Percentiles rank a stretch among this genome's conserved stretches.
Conservation (phyloP, 192 early-diverging fungal genomes). For the Coemansia sp. region DNA sequence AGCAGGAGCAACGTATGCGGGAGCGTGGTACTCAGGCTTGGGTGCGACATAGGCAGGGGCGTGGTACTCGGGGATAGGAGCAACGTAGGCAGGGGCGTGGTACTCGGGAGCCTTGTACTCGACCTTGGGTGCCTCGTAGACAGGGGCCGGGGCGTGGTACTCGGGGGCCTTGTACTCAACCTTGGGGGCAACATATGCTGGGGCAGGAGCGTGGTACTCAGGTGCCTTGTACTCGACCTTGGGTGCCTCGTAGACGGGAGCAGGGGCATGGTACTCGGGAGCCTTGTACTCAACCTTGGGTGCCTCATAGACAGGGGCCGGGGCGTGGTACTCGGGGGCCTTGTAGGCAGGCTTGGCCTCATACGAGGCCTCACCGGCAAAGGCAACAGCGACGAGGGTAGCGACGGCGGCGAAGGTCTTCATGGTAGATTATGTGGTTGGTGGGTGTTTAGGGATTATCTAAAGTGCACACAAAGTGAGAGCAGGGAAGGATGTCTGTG, state of each 20-base stretch:
- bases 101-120: conserved; percentile 17
- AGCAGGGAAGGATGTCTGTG: neutral
- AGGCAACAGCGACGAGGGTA: conserved; percentile 24
- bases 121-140: conserved; percentile 9
- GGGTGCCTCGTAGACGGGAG: conserved; percentile 5
- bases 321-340: conserved; percentile 13
- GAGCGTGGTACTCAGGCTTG: neutral
- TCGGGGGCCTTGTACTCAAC: conserved; percentile 15
- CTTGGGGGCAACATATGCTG: conserved; percentile 13
- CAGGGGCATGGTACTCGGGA: conserved; percentile 11
- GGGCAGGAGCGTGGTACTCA: conserved; percentile 15
- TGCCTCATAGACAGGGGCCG: conserved; percentile 13
- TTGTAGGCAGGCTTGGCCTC: conserved; percentile 20
- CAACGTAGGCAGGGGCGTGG: neutral
- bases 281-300: conserved; percentile 20
- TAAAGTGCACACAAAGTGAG: neutral
- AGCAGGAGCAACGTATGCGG: conserved; percentile 5
- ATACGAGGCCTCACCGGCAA: conserved; percentile 26
- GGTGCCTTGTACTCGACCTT: conserved; percentile 1
- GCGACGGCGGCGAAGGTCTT: conserved; percentile 32
- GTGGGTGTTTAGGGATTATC: neutral
- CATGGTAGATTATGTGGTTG: conserved; percentile 19
- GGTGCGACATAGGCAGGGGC: neutral
- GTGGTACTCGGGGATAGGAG: neutral
- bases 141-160: conserved; percentile 10